Evolutionary conservation across 108 stramenopile genomes (phyloP).

Genomic region (Fragilaria radians): DNA sequence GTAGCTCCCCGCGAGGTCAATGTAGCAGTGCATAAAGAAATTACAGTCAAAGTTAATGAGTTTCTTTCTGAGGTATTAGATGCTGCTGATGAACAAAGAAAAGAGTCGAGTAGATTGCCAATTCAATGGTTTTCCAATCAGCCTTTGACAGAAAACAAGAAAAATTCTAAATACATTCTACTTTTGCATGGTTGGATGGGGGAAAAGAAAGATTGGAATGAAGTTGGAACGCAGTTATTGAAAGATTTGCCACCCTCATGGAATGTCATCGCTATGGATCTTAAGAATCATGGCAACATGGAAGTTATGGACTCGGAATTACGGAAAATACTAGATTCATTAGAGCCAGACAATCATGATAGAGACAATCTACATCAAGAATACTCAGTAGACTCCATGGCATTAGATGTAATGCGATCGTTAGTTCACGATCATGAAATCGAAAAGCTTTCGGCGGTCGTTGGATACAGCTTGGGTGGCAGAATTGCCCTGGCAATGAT

Average conservation of each 20-base stretch:
- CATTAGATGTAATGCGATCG: conserved; percentile 36
- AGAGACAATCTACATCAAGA: no score
- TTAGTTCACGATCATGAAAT: conserved; percentile 41
- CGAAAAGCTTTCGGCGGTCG: conserved; percentile 50
- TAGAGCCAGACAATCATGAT: no score
- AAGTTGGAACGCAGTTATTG: conserved; percentile 24
- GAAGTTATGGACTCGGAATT: no score
- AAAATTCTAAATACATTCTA: conserved; percentile 63
- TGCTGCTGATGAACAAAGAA: no score
- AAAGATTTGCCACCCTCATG: conserved; percentile 40
- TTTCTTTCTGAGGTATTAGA: conserved; percentile 22
- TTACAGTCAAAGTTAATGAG: conserved; percentile 28
- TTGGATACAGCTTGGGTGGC: conserved; percentile 80
- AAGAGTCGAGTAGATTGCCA: no score
- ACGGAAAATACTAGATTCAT: no score
- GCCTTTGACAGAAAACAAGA: no score
- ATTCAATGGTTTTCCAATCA: no score
- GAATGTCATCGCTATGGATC: conserved; percentile 59
- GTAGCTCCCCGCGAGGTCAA: conserved; percentile 53
- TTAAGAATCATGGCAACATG: conserved; percentile 76
- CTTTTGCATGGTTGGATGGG: conserved; percentile 89
- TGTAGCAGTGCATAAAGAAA: conserved; percentile 55
- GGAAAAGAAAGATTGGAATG: conserved; percentile 74
- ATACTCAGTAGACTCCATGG: conserved; percentile 48
- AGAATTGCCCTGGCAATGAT: conserved; percentile 81